A percentile compares a stretch with the other conserved stretches of the same genome.
Conservation (phyloP, 805 yeast genomes). For the Wickerhamomyces alni region DNA sequence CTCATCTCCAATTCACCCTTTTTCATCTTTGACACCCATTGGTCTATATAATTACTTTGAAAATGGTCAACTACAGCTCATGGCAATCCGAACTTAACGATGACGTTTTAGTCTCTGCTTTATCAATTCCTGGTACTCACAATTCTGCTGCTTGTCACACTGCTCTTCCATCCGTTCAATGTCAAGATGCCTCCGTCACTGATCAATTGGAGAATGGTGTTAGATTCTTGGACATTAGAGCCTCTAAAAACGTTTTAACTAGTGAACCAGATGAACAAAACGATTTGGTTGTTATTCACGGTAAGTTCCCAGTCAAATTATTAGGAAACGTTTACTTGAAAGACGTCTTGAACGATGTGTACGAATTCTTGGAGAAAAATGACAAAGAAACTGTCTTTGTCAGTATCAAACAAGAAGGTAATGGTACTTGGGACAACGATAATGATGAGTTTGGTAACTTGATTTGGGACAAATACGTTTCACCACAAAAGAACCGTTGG, state of each 20-base stretch:
- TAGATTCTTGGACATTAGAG: constrained; percentile 66
- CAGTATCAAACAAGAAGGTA: constrained; percentile 71
- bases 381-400: constrained; percentile 57
- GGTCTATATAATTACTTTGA: background rate
- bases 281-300: constrained; percentile 64
- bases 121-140: constrained; percentile 82
- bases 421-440: constrained; percentile 56
- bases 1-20: too few relatives aligned
- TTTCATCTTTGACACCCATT: too few relatives aligned
- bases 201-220: constrained; percentile 68
- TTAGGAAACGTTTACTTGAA: constrained; percentile 48
- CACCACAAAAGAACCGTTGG: constrained; percentile 49
- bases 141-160: constrained; percentile 69
- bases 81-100: constrained; percentile 57
- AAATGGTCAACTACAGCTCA: constrained; percentile 19
- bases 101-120: constrained; percentile 41
- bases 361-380: constrained; percentile 46
- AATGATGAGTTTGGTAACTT: constrained; percentile 59
- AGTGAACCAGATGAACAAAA: constrained; percentile 38
- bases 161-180: constrained; percentile 70
- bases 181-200: constrained; percentile 57
- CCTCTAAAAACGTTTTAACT: constrained; percentile 51
- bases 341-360: constrained; percentile 51
- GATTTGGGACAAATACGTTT: constrained; percentile 53
- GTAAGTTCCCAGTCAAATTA: constrained; percentile 66